Evolutionary conservation across 2,329 filamentous ascomycete genomes (phyloP).

Genomic region (Fusarium subtropicale): DNA sequence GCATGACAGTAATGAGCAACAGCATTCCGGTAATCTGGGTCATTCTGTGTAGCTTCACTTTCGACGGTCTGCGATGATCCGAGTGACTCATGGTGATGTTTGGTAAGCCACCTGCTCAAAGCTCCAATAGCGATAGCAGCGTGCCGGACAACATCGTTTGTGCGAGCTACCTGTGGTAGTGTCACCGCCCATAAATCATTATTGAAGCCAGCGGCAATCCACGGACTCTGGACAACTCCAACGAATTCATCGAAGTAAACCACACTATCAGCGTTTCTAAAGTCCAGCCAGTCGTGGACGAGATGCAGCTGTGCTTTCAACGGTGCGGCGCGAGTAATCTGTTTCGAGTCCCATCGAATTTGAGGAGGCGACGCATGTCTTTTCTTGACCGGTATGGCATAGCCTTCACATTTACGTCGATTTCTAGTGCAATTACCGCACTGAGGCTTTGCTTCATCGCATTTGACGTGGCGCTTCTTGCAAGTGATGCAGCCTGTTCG

Average conservation of each 20-base stretch:
- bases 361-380: slow-evolving; percentile 17
- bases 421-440: slow-evolving; percentile 37
- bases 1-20: slow-evolving; percentile 53
- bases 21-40: slow-evolving; percentile 49
- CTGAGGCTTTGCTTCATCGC: slow-evolving; percentile 35
- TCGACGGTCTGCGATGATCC: not conserved
- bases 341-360: slow-evolving; percentile 44
- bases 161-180: slow-evolving; percentile 49
- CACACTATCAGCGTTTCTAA: slow-evolving; percentile 20
- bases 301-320: slow-evolving; percentile 18
- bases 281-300: slow-evolving; percentile 20
- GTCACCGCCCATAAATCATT: slow-evolving; percentile 47
- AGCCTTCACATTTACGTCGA: slow-evolving; percentile 35
- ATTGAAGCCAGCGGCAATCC: slow-evolving; percentile 45
- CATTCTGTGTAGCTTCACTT: not conserved
- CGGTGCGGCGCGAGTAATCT: slow-evolving; percentile 1
- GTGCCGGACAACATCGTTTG: slow-evolving; percentile 45
- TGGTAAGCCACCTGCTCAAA: slow-evolving; percentile 31
- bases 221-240: slow-evolving; percentile 44
- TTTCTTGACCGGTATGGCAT: slow-evolving; percentile 5
- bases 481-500: slow-evolving; percentile 43
- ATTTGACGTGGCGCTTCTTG: slow-evolving; percentile 43
- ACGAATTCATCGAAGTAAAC: slow-evolving; percentile 51
- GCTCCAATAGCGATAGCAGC: slow-evolving; percentile 52
- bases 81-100: not conserved